Evolutionary conservation across 805 yeast species (phyloP).

Genomic region (Candida palmyrensis): DNA sequence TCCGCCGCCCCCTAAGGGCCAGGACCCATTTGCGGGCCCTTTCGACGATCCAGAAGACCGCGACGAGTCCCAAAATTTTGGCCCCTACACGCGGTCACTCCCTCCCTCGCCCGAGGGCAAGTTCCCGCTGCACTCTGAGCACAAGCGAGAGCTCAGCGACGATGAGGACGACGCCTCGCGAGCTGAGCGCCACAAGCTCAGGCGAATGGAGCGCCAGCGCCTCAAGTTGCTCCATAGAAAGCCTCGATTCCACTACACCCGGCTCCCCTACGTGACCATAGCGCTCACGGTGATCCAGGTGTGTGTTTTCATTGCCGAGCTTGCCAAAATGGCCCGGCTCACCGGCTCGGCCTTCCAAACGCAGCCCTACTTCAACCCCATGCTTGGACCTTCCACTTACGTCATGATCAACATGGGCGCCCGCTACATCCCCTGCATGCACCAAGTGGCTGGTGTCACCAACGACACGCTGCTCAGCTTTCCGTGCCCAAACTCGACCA

Average conservation of each 20-base stretch:
- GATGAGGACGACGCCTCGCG: slow-evolving; percentile 3
- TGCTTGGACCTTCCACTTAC: slow-evolving; percentile 72
- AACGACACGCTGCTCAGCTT: slow-evolving; percentile 39
- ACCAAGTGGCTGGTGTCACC: slow-evolving; percentile 44
- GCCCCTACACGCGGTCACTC: not conserved
- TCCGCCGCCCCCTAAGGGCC: not conserved
- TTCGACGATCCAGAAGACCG: not conserved
- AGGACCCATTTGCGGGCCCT: not conserved
- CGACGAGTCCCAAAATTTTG: not conserved
- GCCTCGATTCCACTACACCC: slow-evolving; percentile 32
- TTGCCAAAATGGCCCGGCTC: slow-evolving; percentile 48
- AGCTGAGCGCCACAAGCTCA: slow-evolving; percentile 12
- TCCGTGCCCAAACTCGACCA: slow-evolving; percentile 70
- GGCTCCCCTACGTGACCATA: slow-evolving; percentile 37
- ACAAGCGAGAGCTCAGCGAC: no score
- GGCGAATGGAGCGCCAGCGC: slow-evolving; percentile 20
- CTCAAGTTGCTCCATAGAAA: slow-evolving; percentile 17
- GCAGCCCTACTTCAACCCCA: slow-evolving; percentile 69
- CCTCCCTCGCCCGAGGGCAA: no score
- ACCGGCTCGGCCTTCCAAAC: slow-evolving; percentile 67
- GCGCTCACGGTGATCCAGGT: slow-evolving; percentile 43
- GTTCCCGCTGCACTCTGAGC: no score
- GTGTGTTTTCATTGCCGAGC: slow-evolving; percentile 57
- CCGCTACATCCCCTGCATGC: slow-evolving; percentile 69
- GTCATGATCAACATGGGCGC: slow-evolving; percentile 67